Evolutionary conservation across 768 basidiomycete species (phyloP), one percentile per base, ranked within the genome.

Genomic region (Kwoniella sp.): DNA sequence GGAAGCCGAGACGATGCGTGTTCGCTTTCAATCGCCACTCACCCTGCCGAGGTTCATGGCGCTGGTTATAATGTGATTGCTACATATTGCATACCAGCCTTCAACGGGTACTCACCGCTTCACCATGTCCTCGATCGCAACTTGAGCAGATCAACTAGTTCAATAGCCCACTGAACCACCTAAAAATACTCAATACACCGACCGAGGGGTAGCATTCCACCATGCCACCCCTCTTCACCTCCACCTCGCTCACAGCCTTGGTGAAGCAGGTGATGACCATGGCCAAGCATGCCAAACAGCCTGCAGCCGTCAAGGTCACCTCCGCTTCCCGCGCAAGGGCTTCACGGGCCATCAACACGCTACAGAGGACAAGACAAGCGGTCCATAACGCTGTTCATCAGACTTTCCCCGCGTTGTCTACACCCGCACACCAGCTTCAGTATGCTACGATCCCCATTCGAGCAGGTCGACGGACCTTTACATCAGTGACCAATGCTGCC

Each of bases 221-320:
- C 41, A 67, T 67, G 65, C 59, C 62, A 31, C 50, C 65, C 19
- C 50, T 57, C 28, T 63, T 63, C 59, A 59, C 60, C 26, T 56
- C 59, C 42, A 62, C 60, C 23, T 46, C 50, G 14, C 27, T 62
- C 32, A 52, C 55, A 23, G 62, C 60, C 17, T 36, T 65, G 14
- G 27, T 60, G n/a, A 57, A 59, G 7, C 59, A 65, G 42, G 56
- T 50, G 17, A 45, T 56, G 2, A 34, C 42, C 15, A 46, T 56
- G 2, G 63, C 63, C 11, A 41, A 42, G 20, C 56, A 68, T 19
- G 47, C 57, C 61, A 57, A 15, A 49, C 56, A 19, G 41, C 50
- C n/a, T n/a, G 20, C 39, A 3, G 38, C 45, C 2, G 34, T 27
- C 20, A 9, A 27, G 27, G 17, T 25, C 22, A 25, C 52, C 11